Base-by-base conservation (phyloP, 2,329 filamentous ascomycete species). In the Neofusicoccum umdonicola region DNA sequence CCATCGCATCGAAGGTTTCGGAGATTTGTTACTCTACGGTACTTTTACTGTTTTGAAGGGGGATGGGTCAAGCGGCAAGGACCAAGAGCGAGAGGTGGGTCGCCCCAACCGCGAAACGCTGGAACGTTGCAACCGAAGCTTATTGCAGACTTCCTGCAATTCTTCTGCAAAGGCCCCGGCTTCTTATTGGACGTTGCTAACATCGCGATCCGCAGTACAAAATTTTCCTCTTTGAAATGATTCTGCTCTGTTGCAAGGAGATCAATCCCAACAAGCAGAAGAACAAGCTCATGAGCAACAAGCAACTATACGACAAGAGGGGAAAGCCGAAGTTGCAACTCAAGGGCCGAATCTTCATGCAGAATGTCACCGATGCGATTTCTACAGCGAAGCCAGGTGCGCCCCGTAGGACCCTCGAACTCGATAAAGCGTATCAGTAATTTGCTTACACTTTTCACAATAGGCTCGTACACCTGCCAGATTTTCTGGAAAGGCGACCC, bases 401-500 rank as follows among this genome's bases (percentile, higher is more conserved):
- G 27, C 27, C 27, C 27, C 27, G 27, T 96, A 86, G 74, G 85
- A 74, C n/a, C 31, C 42, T 9, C 41, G 12, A 12, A 3, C 17
- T n/a, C 37, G 19, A n/a, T 6, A 41, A 27, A 39, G 6, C 27
- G 8, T 42, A 5, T n/a, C 54, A 11, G 44, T 54, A 12, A 31
- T 34, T 22, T 31, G 19, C 50, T 63, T 48, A 63, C 15, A 47
- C 42, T 17, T 31, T 11, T 50, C 42, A 15, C 39, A 4, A 35
- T 71, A 95, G 93, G 92, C 54, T 94, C 92, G 11, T 97, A 98
- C 75, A 94, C 91, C 2, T 91, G 97, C 66, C 94, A 98, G 74
- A 98, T 99, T 64, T 97, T 93, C 84, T 99, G 95, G 95, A 98
- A 95, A 79, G 94, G 94, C 39, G 94, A 98, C 69, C 92, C 93